These are phyloP conservation scores for Mucor sp. DNA, from an alignment of 371 early-diverging fungal genomes.

Conservation along the genomic window DNA sequence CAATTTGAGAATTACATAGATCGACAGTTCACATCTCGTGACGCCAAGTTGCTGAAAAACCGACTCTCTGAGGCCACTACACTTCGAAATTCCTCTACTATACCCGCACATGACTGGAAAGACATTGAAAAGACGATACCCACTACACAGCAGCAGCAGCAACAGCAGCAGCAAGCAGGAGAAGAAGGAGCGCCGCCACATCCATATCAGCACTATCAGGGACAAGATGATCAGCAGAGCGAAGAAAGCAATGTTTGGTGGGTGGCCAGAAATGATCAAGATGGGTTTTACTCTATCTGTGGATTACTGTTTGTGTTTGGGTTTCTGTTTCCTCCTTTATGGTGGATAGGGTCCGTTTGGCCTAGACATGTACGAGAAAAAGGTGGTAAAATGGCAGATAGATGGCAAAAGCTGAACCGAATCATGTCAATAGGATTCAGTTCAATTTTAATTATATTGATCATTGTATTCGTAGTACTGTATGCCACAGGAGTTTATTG, in stretches of 20 bases:
- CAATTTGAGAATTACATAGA: slow-evolving; percentile 15
- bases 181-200: background rate
- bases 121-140: slow-evolving; percentile 6
- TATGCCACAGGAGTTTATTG: slow-evolving; percentile 14
- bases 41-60: slow-evolving; percentile 12
- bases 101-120: slow-evolving; percentile 1
- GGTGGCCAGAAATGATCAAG: slow-evolving; percentile 32
- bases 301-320: slow-evolving; percentile 46
- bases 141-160: background rate
- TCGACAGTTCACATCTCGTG: slow-evolving; percentile 12
- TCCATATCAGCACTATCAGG: background rate
- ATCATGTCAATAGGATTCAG: slow-evolving; percentile 51
- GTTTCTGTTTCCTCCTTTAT: slow-evolving; percentile 43
- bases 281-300: slow-evolving; percentile 37
- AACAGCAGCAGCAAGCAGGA: background rate
- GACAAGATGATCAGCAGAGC: background rate
- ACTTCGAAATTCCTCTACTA: background rate
- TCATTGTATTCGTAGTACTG: slow-evolving; percentile 33
- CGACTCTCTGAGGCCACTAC: slow-evolving; percentile 15
- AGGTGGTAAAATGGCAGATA: slow-evolving; percentile 47
- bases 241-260: slow-evolving; percentile 28
- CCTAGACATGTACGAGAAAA: slow-evolving; percentile 31
- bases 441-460: slow-evolving; percentile 32
- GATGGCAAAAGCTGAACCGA: slow-evolving; percentile 46
- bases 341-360: slow-evolving; percentile 50